phyloP scores from a whole-genome alignment of 1,284 basidiomycete species.

The Malassezia globosa region DNA sequence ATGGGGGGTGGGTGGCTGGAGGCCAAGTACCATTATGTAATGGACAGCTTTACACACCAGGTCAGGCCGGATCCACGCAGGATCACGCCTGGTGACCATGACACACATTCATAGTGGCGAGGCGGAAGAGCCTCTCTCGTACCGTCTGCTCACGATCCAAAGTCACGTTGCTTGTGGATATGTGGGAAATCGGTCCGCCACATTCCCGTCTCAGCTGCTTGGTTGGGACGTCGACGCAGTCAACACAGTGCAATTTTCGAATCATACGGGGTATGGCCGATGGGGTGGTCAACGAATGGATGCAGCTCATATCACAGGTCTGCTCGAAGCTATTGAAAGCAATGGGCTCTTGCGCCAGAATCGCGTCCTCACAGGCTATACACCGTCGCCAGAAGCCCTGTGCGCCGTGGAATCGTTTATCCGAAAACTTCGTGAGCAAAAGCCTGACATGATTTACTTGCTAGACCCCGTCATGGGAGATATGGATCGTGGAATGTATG shows the following conservation, averaged over 20 bases:
- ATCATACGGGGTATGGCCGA: constrained; percentile 67
- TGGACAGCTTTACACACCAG: no score
- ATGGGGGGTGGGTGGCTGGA: no score
- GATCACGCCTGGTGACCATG: no score
- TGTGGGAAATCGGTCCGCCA: constrained; percentile 73
- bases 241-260: constrained; percentile 70
- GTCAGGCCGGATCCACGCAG: no score
- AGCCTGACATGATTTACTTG: constrained; percentile 64
- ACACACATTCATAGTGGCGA: no score
- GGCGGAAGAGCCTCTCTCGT: neutral
- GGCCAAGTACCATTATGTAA: no score
- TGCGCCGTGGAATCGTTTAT: constrained; percentile 59
- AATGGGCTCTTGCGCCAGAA: constrained; percentile 36
- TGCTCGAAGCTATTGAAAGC: constrained; percentile 40
- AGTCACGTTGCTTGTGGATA: constrained; percentile 90
- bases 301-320: constrained; percentile 44
- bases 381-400: constrained; percentile 72
- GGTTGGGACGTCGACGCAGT: constrained; percentile 94
- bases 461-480: constrained; percentile 62
- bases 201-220: constrained; percentile 84
- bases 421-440: constrained; percentile 53
- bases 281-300: constrained; percentile 49
- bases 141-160: constrained; percentile 57
- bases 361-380: constrained; percentile 57
- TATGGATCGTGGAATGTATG: constrained; percentile 57